Evolutionary conservation across 2,329 filamentous ascomycete genomes (phyloP), one percentile per base, ranked within the genome.

Genomic region (Cladobotryum protrusum): DNA sequence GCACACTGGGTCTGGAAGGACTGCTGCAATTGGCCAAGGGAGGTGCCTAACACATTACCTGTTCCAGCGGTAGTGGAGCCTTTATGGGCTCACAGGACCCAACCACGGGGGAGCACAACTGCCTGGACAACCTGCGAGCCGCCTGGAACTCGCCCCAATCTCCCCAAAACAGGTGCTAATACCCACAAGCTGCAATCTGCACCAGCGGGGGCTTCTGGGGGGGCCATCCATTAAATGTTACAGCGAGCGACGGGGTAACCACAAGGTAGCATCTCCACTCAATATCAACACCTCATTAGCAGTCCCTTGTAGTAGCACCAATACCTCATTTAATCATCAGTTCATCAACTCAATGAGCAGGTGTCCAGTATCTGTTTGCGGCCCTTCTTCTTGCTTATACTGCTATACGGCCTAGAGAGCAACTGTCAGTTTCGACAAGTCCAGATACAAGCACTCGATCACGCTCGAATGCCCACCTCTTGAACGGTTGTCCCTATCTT

Each of bases 281-380:
- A 47, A 18, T 29, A 43, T 43, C 49, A 47, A 47, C 49, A 47
- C 36, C 48, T 46, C 43, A 50, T 45, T 43, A 46, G 43, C 43
- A 43, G 48, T n/a, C 35, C 35, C 17, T 37, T 13, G 14, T n/a
- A 37, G 14, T 6, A 37, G 35, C 14, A 37, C 35, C 17, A 37
- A 6, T 13, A 37, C 35, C 12, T 37, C 8, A 37, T 37, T 41
- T 17, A 45, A 43, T 44, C 49, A 14, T 44, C 41, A 40, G 36
- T 20, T 24, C 37, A 35, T 34, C 14, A 8, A 48, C 24, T 29
- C 24, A 29, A 29, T 29, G 6, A 29, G 24, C 24, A 29, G 7
- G 20, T 7, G 20, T 24, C 4, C 20, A 24, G 7, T 7, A 7
- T 29, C 6, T 29, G 24, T 5, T 29, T 9, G 24, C 24, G 24